Percentiles rank a stretch among this genome's conserved stretches.
These are phyloP conservation scores for Exophiala phaeomuriformis DNA, from an alignment of 2,329 filamentous ascomycete genomes.

Conservation along the genomic window DNA sequence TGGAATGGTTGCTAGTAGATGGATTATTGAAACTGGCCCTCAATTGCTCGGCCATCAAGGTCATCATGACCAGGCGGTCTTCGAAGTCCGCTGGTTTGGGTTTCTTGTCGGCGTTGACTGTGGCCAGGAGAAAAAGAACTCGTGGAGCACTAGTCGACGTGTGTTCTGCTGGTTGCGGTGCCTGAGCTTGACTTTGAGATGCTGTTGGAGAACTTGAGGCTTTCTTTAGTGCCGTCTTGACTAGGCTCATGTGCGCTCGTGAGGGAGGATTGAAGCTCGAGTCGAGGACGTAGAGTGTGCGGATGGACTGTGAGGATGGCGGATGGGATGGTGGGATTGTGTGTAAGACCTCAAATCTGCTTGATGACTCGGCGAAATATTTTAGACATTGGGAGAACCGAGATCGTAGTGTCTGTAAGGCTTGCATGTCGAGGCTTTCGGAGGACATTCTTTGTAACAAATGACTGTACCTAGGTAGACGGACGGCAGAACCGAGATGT, in stretches of 20 bases:
- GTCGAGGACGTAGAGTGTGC: constrained; percentile 53
- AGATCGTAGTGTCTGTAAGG: constrained; percentile 11
- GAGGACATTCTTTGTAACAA: background rate
- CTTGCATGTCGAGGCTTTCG: constrained; percentile 8
- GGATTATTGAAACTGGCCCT: constrained; percentile 14
- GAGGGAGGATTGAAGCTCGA: constrained; percentile 62
- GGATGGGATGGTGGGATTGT: constrained; percentile 10
- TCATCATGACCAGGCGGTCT: constrained; percentile 45
- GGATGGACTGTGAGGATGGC: constrained; percentile 7
- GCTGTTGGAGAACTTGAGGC: constrained; percentile 20
- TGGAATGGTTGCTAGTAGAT: background rate
- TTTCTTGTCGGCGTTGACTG: constrained; percentile 59
- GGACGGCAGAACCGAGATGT: too few species aligned
- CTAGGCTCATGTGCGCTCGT: constrained; percentile 51
- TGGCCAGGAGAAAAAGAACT: constrained; percentile 54
- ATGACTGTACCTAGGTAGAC: background rate
- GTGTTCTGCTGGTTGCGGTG: too few species aligned
- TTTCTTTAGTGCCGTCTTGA: constrained; percentile 43
- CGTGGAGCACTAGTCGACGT: constrained; percentile 31
- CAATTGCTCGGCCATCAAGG: constrained; percentile 40
- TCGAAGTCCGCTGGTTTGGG: constrained; percentile 43
- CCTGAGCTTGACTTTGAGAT: background rate
- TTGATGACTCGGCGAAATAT: constrained; percentile 17
- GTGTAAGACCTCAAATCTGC: constrained; percentile 15
- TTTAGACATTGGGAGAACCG: constrained; percentile 17